Evolutionary conservation across 768 basidiomycete genomes (phyloP).

Genomic region (Saitozyma podzolica): DNA sequence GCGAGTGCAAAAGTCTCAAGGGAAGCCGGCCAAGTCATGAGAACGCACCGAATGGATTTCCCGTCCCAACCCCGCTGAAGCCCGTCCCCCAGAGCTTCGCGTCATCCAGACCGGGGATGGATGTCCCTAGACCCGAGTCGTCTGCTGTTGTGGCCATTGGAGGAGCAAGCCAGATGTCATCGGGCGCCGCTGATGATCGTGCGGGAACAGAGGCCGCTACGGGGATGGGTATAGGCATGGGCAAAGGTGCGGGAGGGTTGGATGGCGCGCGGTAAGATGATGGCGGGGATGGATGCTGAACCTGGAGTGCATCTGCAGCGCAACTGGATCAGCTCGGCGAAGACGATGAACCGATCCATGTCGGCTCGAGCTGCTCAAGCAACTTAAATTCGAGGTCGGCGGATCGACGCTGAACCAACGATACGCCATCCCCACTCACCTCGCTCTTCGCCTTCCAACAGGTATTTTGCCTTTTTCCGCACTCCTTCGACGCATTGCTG

Average conservation of each 20-base stretch:
- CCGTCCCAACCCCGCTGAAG: background rate
- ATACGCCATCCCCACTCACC: slow-evolving; percentile 56
- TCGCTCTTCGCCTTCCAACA: slow-evolving; percentile 89
- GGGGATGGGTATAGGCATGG: background rate
- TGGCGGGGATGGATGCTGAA: background rate
- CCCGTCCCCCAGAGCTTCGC: background rate
- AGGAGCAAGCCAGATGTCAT: slow-evolving; percentile 22
- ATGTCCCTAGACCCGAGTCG: background rate
- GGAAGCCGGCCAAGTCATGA: background rate
- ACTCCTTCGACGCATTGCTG: slow-evolving; percentile 88
- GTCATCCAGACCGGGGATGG: background rate
- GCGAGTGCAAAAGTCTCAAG: background rate
- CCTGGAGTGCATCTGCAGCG: slow-evolving; percentile 1
- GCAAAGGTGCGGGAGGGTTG: background rate
- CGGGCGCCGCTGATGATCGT: background rate
- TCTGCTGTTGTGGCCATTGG: background rate
- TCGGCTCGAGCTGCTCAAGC: background rate
- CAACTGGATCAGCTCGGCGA: background rate
- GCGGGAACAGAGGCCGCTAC: background rate
- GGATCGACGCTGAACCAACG: no score
- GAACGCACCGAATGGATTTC: background rate
- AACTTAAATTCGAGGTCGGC: background rate
- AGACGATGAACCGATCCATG: background rate
- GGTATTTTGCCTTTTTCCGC: slow-evolving; percentile 97
- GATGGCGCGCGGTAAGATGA: background rate